A percentile compares a stretch with the other conserved stretches of the same genome.
These are phyloP conservation scores for Metarhizium rileyi DNA, from an alignment of 2,329 filamentous ascomycete species.

Conservation along the genomic window DNA sequence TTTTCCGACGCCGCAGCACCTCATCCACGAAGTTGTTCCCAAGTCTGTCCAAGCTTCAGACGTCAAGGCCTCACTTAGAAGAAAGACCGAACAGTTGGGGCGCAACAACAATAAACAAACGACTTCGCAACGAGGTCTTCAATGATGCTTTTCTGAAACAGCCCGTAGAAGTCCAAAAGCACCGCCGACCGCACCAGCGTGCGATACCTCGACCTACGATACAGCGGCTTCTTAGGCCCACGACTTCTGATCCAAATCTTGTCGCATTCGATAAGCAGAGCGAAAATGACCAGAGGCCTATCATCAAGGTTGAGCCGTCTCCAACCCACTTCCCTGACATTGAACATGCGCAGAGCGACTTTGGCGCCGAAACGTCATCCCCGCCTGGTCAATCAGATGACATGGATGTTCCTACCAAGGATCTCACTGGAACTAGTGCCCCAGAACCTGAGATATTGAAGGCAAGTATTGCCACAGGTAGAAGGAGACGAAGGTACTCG, in stretches of 20 bases:
- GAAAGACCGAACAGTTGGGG: conserved; percentile 67
- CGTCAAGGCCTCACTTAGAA: conserved; percentile 33
- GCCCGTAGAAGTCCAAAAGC: conserved; percentile 69
- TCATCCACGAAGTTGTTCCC: conserved; percentile 18
- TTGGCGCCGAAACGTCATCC: conserved; percentile 18
- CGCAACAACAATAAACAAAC: conserved; percentile 82
- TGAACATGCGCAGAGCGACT: conserved; percentile 18
- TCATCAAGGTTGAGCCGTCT: neutral
- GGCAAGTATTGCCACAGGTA: conserved; percentile 27
- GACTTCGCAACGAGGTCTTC: conserved; percentile 81
- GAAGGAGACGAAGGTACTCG: conserved; percentile 67
- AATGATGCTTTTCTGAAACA: conserved; percentile 85
- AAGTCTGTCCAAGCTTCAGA: conserved; percentile 5
- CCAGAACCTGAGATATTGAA: conserved; percentile 50
- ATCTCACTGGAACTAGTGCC: conserved; percentile 54
- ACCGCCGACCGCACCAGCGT: conserved; percentile 60
- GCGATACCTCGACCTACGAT: conserved; percentile 47
- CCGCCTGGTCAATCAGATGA: conserved; percentile 25
- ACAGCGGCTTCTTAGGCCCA: conserved; percentile 34
- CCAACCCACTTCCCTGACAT: neutral
- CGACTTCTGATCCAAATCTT: conserved; percentile 35
- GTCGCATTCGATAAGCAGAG: conserved; percentile 1
- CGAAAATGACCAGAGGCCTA: neutral
- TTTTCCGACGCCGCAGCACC: conserved; percentile 22
- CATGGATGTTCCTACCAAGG: conserved; percentile 31